Evolutionary conservation across 805 yeast species (phyloP).

Genomic region (Spencermartinsiella europaea): DNA sequence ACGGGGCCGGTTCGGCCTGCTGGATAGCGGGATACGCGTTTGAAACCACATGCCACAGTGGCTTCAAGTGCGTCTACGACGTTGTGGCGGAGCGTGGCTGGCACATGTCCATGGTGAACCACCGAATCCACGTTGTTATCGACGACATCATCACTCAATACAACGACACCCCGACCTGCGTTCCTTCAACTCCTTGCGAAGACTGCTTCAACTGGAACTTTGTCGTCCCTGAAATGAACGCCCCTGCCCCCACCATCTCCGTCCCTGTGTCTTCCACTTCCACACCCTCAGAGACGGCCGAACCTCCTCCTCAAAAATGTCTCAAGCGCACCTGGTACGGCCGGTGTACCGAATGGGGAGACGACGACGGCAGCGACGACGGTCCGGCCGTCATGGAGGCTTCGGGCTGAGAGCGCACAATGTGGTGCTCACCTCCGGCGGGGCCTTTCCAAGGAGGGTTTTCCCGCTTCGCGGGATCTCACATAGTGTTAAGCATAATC

Average conservation of each 20-base stretch:
- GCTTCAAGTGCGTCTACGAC: conserved; percentile 81
- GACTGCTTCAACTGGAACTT: conserved; percentile 91
- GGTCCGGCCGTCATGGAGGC: no score
- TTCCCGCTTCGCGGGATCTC: background rate
- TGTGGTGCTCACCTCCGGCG: no score
- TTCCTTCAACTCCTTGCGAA: conserved; percentile 71
- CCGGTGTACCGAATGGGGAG: conserved; percentile 42
- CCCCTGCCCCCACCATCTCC: background rate
- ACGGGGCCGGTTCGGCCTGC: conserved; percentile 86
- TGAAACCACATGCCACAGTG: conserved; percentile 95
- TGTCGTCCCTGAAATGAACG: conserved; percentile 29
- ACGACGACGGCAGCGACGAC: conserved; percentile 9
- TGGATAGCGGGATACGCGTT: conserved; percentile 92
- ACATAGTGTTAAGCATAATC: no score
- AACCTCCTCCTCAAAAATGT: conserved; percentile 36
- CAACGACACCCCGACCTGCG: conserved; percentile 73
- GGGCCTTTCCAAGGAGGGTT: background rate
- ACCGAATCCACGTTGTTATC: conserved; percentile 84
- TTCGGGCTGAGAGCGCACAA: no score
- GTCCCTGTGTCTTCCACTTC: background rate
- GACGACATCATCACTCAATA: conserved; percentile 69
- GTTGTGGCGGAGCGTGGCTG: conserved; percentile 86
- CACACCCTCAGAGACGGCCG: conserved; percentile 4
- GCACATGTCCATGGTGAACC: conserved; percentile 83
- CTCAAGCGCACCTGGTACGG: conserved; percentile 64